Conservation (phyloP, 345 rosid species). For the Litchi chinensis region DNA sequence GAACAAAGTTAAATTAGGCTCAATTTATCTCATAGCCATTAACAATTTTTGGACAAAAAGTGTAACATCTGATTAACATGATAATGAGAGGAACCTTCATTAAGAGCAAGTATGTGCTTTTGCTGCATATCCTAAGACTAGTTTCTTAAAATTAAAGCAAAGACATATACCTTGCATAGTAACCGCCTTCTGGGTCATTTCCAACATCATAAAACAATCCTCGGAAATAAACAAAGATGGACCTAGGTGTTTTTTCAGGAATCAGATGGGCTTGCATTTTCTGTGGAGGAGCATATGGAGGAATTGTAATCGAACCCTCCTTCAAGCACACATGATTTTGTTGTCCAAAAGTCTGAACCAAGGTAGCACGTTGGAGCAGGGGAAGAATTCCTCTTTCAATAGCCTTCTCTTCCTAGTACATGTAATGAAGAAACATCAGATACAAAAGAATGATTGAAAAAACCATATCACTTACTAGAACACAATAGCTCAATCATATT, state of each 20-base stretch:
- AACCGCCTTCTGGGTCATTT: conserved; percentile 99
- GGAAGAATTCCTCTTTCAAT: conserved; percentile 91
- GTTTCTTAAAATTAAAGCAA: background rate
- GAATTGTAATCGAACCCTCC: conserved; percentile 92
- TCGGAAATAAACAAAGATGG: conserved; percentile 94
- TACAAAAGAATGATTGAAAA: background rate
- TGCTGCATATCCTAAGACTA: conserved; percentile 1
- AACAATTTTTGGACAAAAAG: background rate
- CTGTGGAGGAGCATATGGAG: conserved; percentile 99
- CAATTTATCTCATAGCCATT: background rate
- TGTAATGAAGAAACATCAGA: conserved; percentile 2
- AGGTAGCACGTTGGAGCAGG: conserved; percentile 89
- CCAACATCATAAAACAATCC: conserved; percentile 97
- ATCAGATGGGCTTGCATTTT: conserved; percentile 92
- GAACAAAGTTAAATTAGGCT: conserved; percentile 14
- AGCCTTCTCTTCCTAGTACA: conserved; percentile 88
- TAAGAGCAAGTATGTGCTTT: background rate
- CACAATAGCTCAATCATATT: background rate
- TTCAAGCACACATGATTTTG: conserved; percentile 95
- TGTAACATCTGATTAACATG: background rate
- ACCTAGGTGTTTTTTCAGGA: conserved; percentile 82
- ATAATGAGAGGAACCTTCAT: background rate
- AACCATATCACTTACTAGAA: conserved; percentile 15
- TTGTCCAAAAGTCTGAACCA: conserved; percentile 99
- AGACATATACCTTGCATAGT: conserved; percentile 86